Percentiles rank a stretch among this genome's conserved stretches.
Conservation (phyloP, 2,329 filamentous ascomycete species). For the Celoporthe dispersa region DNA sequence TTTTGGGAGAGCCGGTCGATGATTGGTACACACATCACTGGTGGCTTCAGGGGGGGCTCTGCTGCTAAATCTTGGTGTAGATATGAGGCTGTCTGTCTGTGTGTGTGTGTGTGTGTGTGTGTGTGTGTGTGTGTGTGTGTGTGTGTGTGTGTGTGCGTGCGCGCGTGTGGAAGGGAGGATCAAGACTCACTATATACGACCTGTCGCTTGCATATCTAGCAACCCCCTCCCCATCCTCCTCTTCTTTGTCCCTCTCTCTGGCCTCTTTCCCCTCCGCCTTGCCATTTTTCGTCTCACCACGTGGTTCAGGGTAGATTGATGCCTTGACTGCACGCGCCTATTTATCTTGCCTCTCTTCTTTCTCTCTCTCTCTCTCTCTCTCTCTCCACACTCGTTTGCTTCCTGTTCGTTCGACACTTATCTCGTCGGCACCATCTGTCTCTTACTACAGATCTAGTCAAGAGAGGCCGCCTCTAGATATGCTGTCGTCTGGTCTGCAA, state of each 20-base stretch:
- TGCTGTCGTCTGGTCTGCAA: constrained; percentile 5
- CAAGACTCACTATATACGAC: constrained; percentile 20
- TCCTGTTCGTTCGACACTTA: neutral
- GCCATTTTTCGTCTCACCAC: neutral
- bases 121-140: constrained; percentile 2
- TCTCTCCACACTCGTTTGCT: constrained; percentile 18
- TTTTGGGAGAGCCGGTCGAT: neutral
- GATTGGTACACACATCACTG: constrained; percentile 20
- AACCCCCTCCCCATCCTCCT: neutral
- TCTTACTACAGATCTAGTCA: constrained; percentile 7
- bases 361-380: neutral
- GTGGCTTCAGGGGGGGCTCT: constrained; percentile 19
- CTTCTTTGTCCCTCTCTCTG: neutral
- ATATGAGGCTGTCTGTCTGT: neutral
- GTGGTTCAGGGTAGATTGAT: neutral
- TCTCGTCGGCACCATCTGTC: neutral
- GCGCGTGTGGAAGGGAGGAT: neutral
- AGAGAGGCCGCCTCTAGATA: constrained; percentile 11
- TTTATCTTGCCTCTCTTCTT: constrained; percentile 5
- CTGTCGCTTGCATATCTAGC: constrained; percentile 14
- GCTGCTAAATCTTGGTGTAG: neutral
- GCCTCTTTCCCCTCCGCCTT: neutral
- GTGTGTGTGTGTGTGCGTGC: neutral
- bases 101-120: constrained; percentile 7
- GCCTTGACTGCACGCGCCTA: constrained; percentile 1